phyloP scores from a whole-genome alignment of 1,284 basidiomycete genomes.

The Microbotryomycetes sp. region DNA sequence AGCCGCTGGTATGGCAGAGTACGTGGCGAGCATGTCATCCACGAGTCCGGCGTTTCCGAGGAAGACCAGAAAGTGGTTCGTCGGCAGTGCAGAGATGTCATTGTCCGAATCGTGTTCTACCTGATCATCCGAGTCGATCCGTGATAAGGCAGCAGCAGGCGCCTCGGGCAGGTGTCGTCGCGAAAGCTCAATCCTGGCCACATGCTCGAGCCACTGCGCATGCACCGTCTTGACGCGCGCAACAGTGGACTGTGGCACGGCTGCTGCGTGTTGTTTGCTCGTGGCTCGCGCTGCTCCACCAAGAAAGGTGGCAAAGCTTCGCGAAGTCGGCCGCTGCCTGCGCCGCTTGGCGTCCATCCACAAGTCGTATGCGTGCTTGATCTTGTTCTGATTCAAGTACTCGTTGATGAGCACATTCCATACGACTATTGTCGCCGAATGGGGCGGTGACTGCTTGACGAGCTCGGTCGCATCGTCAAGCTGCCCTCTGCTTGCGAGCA shows the following conservation, averaged over 20 bases:
- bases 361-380: constrained; percentile 8
- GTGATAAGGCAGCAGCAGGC: background rate
- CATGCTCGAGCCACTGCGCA: constrained; percentile 23
- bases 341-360: constrained; percentile 34
- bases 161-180: too few species aligned
- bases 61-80: constrained; percentile 27
- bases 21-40: constrained; percentile 7
- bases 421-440: constrained; percentile 29
- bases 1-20: constrained; percentile 8
- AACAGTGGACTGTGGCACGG: background rate
- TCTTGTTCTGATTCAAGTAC: background rate
- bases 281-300: background rate
- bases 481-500: background rate
- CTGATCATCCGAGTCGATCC: too few species aligned
- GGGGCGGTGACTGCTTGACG: constrained; percentile 18
- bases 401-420: constrained; percentile 33
- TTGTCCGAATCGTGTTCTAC: background rate
- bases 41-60: constrained; percentile 4
- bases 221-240: constrained; percentile 21
- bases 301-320: constrained; percentile 28
- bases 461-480: constrained; percentile 15
- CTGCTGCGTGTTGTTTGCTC: background rate
- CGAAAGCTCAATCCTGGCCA: too few species aligned
- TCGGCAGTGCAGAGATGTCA: constrained; percentile 12
- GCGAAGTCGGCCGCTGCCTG: constrained; percentile 15